Conservation (phyloP, 352 stramenopile genomes). For the Pythium oligandrum region DNA sequence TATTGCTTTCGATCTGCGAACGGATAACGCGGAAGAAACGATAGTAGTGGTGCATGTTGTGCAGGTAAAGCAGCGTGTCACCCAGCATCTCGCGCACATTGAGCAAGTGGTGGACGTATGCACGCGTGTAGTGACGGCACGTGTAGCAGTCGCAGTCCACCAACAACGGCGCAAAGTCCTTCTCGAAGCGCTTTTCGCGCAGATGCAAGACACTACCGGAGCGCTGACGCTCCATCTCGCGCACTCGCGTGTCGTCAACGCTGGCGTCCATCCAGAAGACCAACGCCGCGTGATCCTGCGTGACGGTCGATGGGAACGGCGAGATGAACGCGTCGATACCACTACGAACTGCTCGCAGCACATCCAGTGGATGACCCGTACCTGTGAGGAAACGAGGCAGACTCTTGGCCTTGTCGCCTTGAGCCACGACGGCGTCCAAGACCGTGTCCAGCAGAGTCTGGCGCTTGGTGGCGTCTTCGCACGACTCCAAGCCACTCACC, state of each 20-base stretch:
- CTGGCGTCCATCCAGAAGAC: constrained; percentile 51
- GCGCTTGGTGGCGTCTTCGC: constrained; percentile 28
- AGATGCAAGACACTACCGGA: constrained; percentile 59
- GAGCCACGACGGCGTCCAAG: constrained; percentile 13
- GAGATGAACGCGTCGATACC: constrained; percentile 73
- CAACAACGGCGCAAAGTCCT: constrained; percentile 60
- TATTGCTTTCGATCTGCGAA: constrained; percentile 31
- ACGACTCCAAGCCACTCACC: constrained; percentile 55
- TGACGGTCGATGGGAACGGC: constrained; percentile 47
- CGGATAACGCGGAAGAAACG: constrained; percentile 61
- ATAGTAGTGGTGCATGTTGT: constrained; percentile 82
- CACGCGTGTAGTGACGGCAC: constrained; percentile 69
- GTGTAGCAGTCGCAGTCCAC: constrained; percentile 67
- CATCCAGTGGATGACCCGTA: constrained; percentile 58
- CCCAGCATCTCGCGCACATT: constrained; percentile 91
- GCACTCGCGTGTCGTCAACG: constrained; percentile 29
- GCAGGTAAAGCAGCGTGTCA: constrained; percentile 87
- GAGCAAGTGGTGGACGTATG: constrained; percentile 92
- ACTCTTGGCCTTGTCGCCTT: not conserved
- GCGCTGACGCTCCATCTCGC: constrained; percentile 18
- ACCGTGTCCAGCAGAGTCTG: constrained; percentile 41
- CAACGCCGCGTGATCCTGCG: constrained; percentile 40
- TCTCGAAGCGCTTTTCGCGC: constrained; percentile 53
- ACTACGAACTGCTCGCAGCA: constrained; percentile 41
- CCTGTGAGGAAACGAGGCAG: constrained; percentile 62